Conservation (phyloP, 176 grass and related monocot genomes). For the Carex cristatella region DNA sequence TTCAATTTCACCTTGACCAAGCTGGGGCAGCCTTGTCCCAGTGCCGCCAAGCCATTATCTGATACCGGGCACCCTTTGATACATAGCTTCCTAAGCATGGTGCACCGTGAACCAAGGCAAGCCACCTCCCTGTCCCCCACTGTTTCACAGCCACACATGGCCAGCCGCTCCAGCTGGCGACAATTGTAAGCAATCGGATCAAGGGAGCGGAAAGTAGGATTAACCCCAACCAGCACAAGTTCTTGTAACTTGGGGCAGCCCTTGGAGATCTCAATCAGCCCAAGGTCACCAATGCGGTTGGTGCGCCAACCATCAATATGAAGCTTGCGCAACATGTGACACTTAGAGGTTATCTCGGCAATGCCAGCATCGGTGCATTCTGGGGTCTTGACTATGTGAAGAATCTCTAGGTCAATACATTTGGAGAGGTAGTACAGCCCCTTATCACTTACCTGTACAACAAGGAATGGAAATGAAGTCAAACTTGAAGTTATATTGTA, state of each 20-base stretch:
- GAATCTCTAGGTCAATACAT: constrained; percentile 49
- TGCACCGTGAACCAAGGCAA: constrained; percentile 57
- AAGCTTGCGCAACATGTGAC: constrained; percentile 73
- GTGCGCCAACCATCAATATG: constrained; percentile 94
- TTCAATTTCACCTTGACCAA: constrained; percentile 97
- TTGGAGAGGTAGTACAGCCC: constrained; percentile 41
- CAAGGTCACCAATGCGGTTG: constrained; percentile 69
- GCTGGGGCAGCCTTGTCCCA: constrained; percentile 66
- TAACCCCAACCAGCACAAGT: constrained; percentile 81
- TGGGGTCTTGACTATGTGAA: constrained; percentile 83
- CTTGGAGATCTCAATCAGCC: constrained; percentile 44
- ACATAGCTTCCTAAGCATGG: constrained; percentile 76
- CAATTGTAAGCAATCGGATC: constrained; percentile 69
- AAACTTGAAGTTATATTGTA: not conserved
- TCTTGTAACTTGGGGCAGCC: constrained; percentile 78
- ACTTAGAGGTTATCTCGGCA: constrained; percentile 51
- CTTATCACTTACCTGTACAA: constrained; percentile 53
- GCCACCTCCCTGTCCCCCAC: constrained; percentile 73
- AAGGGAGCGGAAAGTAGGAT: constrained; percentile 53
- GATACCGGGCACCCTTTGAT: constrained; percentile 91
- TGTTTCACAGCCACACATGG: constrained; percentile 69
- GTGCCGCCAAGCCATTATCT: constrained; percentile 61
- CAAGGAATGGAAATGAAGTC: not conserved
- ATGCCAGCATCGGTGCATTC: constrained; percentile 86
- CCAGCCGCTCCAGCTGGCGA: constrained; percentile 69